Percentiles rank a stretch among this genome's conserved stretches.
Evolutionary conservation across 768 basidiomycete genomes (phyloP).

Genomic region (Rhizopogon vesiculosus): DNA sequence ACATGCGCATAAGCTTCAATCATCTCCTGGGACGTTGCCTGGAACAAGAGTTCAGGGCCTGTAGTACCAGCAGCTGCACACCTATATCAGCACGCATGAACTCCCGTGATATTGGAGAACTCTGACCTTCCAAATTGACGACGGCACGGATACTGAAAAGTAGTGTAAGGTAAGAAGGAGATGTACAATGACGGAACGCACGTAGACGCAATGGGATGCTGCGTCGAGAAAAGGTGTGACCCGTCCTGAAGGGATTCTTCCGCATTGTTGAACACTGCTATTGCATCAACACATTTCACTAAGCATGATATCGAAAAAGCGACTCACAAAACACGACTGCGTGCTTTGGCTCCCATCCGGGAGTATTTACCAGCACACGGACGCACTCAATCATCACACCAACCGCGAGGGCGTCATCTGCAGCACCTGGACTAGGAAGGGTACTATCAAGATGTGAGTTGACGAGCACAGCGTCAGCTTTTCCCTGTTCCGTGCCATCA

Average conservation of each 20-base stretch:
- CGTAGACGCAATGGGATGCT: slow-evolving; percentile 73
- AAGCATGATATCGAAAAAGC: background rate
- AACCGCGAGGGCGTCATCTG: slow-evolving; percentile 84
- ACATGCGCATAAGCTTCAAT: slow-evolving; percentile 85
- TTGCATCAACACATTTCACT: background rate
- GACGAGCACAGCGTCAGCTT: slow-evolving; percentile 79
- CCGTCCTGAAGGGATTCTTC: slow-evolving; percentile 96
- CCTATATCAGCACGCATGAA: background rate
- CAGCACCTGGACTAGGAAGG: slow-evolving; percentile 82
- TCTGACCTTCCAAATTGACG: slow-evolving; percentile 83
- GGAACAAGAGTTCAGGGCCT: slow-evolving; percentile 89
- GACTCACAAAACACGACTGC: slow-evolving; percentile 78
- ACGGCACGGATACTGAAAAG: slow-evolving; percentile 67
- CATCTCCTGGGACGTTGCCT: slow-evolving; percentile 95
- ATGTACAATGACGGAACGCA: slow-evolving; percentile 31
- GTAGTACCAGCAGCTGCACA: slow-evolving; percentile 74
- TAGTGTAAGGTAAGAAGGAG: background rate
- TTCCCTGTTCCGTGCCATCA: slow-evolving; percentile 63
- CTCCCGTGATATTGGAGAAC: background rate
- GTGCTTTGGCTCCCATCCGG: slow-evolving; percentile 68
- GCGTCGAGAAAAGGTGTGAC: slow-evolving; percentile 89
- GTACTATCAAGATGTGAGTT: slow-evolving; percentile 91
- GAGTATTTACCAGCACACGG: slow-evolving; percentile 64
- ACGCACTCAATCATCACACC: slow-evolving; percentile 91
- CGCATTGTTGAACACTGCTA: slow-evolving; percentile 86